A percentile compares a stretch with the other conserved stretches of the same genome.
Conservation (phyloP, 306 rosid genomes). For the Vigna trinervia region DNA sequence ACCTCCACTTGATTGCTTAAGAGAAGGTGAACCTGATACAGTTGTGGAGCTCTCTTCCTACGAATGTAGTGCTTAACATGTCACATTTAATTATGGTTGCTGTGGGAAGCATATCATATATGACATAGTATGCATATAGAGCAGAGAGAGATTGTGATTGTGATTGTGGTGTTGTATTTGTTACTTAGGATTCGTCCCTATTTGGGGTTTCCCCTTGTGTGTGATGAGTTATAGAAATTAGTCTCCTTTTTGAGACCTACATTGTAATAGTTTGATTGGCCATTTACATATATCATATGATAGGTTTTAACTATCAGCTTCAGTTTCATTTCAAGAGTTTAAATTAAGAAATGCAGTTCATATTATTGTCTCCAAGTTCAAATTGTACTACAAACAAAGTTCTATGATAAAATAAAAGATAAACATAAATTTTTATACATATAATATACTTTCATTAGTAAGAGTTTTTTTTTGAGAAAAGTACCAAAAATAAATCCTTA, state of each 20-base stretch:
- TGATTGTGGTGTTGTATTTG: slow-evolving; percentile 39
- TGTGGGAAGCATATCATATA: neutral
- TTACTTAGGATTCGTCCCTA: slow-evolving; percentile 53
- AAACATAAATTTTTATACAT: too few species aligned
- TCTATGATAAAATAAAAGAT: too few species aligned
- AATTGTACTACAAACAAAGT: too few species aligned
- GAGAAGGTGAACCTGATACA: slow-evolving; percentile 68
- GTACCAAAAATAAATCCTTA: too few species aligned
- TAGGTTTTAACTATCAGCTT: slow-evolving; percentile 16
- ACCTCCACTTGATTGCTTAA: slow-evolving; percentile 89
- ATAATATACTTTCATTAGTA: too few species aligned
- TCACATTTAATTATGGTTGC: neutral
- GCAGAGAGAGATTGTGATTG: slow-evolving; percentile 46
- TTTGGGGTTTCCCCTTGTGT: slow-evolving; percentile 55
- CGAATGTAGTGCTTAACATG: slow-evolving; percentile 50
- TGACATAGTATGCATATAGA: slow-evolving; percentile 29
- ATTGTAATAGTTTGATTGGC: slow-evolving; percentile 43
- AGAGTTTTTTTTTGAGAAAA: too few species aligned
- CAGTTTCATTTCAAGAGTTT: neutral
- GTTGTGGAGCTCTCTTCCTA: slow-evolving; percentile 52
- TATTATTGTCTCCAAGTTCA: too few species aligned
- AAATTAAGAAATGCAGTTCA: neutral
- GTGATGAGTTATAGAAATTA: slow-evolving; percentile 51
- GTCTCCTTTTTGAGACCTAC: slow-evolving; percentile 44
- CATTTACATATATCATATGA: neutral